These are phyloP conservation scores for Leccinum fibrillosum DNA, from an alignment of 768 basidiomycete species.

Conservation along the genomic window DNA sequence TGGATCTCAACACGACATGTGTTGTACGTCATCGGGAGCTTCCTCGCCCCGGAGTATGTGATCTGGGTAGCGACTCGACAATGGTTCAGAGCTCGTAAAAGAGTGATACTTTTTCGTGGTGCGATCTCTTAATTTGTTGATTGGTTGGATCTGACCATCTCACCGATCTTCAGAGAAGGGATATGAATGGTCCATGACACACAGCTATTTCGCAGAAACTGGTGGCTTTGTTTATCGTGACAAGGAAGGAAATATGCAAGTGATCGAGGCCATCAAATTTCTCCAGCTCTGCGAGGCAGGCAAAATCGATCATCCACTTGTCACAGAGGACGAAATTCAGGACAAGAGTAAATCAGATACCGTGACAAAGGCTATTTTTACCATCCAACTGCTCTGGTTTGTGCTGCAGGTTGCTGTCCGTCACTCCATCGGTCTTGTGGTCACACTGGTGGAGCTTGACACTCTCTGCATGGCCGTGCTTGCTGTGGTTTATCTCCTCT, in stretches of 20 bases:
- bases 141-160: neutral
- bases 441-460: neutral
- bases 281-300: neutral
- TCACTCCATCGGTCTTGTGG: neutral
- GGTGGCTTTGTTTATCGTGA: neutral
- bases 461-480: neutral
- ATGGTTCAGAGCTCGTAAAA: neutral
- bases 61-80: neutral
- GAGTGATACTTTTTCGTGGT: neutral
- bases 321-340: neutral
- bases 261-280: neutral
- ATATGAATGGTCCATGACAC: neutral
- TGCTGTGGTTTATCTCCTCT: neutral
- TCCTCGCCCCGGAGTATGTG: neutral
- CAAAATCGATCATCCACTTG: neutral
- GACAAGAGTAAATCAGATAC: neutral
- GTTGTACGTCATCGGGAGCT: neutral
- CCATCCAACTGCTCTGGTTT: neutral
- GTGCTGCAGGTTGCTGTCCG: neutral
- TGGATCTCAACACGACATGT: neutral
- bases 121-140: neutral
- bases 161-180: neutral
- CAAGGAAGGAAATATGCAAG: neutral
- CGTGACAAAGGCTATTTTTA: neutral
- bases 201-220: neutral